Evolutionary conservation across 805 yeast species (phyloP).

Genomic region (Peterozyma xylosa): DNA sequence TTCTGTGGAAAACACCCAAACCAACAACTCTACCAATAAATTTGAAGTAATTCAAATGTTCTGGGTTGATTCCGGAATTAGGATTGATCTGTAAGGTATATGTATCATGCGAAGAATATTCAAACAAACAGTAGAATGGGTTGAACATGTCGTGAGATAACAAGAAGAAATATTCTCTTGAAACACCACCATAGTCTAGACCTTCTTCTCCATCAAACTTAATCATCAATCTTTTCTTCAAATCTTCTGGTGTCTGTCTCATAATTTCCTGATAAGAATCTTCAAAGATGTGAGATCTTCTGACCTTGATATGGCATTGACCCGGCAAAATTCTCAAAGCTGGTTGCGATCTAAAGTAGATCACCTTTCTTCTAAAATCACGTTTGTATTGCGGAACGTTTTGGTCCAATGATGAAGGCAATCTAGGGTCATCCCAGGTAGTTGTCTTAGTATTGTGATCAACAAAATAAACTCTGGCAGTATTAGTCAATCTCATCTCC

Average conservation of each 20-base stretch:
- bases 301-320: conserved; percentile 95
- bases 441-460: conserved; percentile 99
- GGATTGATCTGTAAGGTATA: conserved; percentile 97
- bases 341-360: conserved; percentile 97
- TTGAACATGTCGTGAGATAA: conserved; percentile 98
- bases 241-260: conserved; percentile 98
- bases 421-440: conserved; percentile 99
- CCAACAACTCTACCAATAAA: conserved; percentile 98
- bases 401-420: conserved; percentile 95
- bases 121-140: conserved; percentile 95
- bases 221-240: conserved; percentile 96
- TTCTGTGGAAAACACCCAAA: conserved; percentile 94
- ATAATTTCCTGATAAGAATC: conserved; percentile 97
- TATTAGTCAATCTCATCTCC: conserved; percentile 99
- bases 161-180: conserved; percentile 94
- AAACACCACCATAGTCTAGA: conserved; percentile 98
- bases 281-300: conserved; percentile 94
- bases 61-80: conserved; percentile 94
- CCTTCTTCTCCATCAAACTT: conserved; percentile 99
- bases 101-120: conserved; percentile 96
- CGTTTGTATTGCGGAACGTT: conserved; percentile 99
- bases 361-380: conserved; percentile 95
- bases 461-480: conserved; percentile 97
- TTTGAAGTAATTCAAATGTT: conserved; percentile 95
- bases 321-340: conserved; percentile 96